Base-by-base conservation (phyloP, 306 rosid genomes). In the Medicago ruthenica region DNA sequence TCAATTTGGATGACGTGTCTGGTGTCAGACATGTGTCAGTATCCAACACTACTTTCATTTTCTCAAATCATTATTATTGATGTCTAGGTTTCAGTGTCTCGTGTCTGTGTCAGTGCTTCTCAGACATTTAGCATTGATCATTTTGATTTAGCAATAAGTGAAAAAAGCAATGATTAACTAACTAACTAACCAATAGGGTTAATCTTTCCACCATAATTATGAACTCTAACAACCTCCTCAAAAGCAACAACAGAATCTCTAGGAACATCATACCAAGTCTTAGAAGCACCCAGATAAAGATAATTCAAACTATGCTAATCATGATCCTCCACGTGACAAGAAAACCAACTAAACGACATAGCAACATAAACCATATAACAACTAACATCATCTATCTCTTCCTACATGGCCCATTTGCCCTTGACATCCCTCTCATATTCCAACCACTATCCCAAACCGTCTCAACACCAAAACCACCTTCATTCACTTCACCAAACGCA, bases 301-400 rank as follows among this genome's bases (percentile, higher is more conserved):
- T 92, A 96, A 83, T 96, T 96, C 79, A 96, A 82, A 81, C 99
- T 96, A 63, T 96, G 99, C 86, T 92, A 71, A 87, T 96, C 99
- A 76, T 96, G 99, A 71, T 96, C 99, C 89, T 96, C 99, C 13
- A 90, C 99, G 63, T 96, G 99, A 98, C 99, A 96, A 48, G 99
- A 98, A 67, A 96, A 96, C 99, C 99, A 96, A 76, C 99, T 96
- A 74, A 96, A 96, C 79, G 92, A 51, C 99, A 96, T 96, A 11
- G 99, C 99, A 11, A 96, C 87, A 40, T 96, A 96, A 42, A 96
- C 89, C 99, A 96, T 96, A 0, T 98, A 98, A 0, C 97, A 92
- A 4, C 98, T 96, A 9, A 96, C 99, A 5, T 98, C 99, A 0
- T 97, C 98, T 86, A 96, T 96, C 84, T 92, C 99, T 85, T 96